Conservation (phyloP, 2,329 filamentous ascomycete species). For the Exophiala phaeomuriformis region DNA sequence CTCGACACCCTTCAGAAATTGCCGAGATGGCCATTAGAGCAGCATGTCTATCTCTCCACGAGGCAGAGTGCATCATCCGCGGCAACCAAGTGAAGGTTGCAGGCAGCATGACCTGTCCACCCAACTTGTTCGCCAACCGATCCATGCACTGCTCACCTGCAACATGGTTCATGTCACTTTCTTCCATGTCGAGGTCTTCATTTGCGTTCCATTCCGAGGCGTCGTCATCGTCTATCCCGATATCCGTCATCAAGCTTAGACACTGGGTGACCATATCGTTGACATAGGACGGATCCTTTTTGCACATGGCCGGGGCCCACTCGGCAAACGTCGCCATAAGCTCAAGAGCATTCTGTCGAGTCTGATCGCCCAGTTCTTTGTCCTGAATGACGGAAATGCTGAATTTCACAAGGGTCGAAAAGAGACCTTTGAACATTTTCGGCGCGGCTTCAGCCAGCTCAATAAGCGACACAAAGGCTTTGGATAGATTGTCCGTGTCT, state of each 20-base stretch:
- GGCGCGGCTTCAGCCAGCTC: constrained; percentile 90
- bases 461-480: constrained; percentile 82
- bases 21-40: constrained; percentile 98
- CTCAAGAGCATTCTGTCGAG: constrained; percentile 89
- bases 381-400: constrained; percentile 90
- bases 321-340: constrained; percentile 98
- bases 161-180: constrained; percentile 95
- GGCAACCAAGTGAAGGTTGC: constrained; percentile 96
- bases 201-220: constrained; percentile 86
- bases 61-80: constrained; percentile 90
- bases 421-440: constrained; percentile 96
- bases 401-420: constrained; percentile 86
- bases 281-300: constrained; percentile 85
- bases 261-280: constrained; percentile 98
- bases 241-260: constrained; percentile 94
- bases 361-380: constrained; percentile 84
- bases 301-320: constrained; percentile 87
- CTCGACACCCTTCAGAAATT: constrained; percentile 93
- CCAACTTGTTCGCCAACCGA: constrained; percentile 90
- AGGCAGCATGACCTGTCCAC: constrained; percentile 82
- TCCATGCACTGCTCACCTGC: constrained; percentile 99
- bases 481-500: constrained; percentile 85
- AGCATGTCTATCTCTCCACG: constrained; percentile 92
- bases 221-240: constrained; percentile 90
- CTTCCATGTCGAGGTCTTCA: constrained; percentile 91